Evolutionary conservation across 345 rosid species (phyloP), one percentile per base, ranked within the genome.

Genomic region (Camelina hispida): DNA sequence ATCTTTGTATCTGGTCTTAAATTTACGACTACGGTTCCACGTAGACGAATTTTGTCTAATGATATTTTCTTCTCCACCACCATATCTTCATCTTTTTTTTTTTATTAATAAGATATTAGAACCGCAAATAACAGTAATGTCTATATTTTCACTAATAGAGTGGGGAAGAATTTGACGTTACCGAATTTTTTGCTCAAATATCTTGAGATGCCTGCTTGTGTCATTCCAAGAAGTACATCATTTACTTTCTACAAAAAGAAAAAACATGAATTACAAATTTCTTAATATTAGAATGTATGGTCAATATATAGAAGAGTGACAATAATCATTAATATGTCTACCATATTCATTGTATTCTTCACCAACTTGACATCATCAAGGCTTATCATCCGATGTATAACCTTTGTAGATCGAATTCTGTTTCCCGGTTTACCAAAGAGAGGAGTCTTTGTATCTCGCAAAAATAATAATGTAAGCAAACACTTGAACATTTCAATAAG

Each of bases 141-240:
- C 20, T 17, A 34, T 34, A 34, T 7, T 34, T 4, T 34, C 37
- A 43, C 4, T 59, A 18, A 4, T 9, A 34, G 7, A 53, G 25
- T 25, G 1, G 15, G 25, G 28, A 42, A 16, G 6, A 50, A 59
- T 28, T 23, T 43, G 15, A 42, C 13, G 73, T 81, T 64, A 87
- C 94, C 86, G 43, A 7, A 80, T 84, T 70, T 85, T 61, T 86
- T 63, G 25, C 77, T 68, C 44, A 89, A 71, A 57, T 86, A 89
- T 48, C 73, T 79, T 17, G 93, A 87, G 54, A 91, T 79, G 47
- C 85, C 89, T 35, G 89, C 90, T 51, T 87, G 87, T 38, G 87
- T 85, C 18, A 84, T 69, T 56, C 93, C 97, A 48, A 87, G 46
- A 18, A 87, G 35, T 43, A 91, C 89, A 73, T 91, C 93, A 17